These are phyloP conservation scores for Annulohypoxylon maeteangense DNA, from an alignment of 495 filamentous ascomycete species.

Conservation along the genomic window DNA sequence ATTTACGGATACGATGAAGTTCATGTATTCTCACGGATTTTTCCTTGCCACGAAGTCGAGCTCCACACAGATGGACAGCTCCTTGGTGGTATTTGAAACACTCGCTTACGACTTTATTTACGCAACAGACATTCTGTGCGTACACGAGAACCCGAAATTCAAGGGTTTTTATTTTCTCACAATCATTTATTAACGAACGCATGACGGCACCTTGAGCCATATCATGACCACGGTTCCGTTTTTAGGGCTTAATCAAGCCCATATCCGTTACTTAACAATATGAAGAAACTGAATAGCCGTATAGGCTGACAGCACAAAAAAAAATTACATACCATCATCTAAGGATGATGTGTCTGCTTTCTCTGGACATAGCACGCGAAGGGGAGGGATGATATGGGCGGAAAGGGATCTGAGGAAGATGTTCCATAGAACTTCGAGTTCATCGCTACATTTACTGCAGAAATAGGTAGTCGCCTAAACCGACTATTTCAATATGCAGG, in stretches of 20 bases:
- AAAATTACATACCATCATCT: slow-evolving; percentile 17
- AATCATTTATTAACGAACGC: slow-evolving; percentile 51
- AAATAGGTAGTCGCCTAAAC: slow-evolving; percentile 21
- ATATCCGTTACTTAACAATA: slow-evolving; percentile 34
- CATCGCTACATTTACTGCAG: slow-evolving; percentile 29
- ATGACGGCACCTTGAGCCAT: slow-evolving; percentile 48
- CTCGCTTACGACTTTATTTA: slow-evolving; percentile 35
- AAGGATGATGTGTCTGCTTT: slow-evolving; percentile 47
- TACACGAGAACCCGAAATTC: slow-evolving; percentile 35
- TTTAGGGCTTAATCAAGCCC: slow-evolving; percentile 28
- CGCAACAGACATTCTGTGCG: slow-evolving; percentile 29
- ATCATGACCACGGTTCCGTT: slow-evolving; percentile 41
- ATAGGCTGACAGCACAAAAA: slow-evolving; percentile 34
- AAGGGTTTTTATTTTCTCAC: slow-evolving; percentile 28
- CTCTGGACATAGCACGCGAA: slow-evolving; percentile 55
- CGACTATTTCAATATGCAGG: slow-evolving; percentile 18
- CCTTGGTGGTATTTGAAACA: slow-evolving; percentile 28
- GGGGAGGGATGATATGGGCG: slow-evolving; percentile 34
- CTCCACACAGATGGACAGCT: slow-evolving; percentile 20
- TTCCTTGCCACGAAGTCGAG: slow-evolving; percentile 28
- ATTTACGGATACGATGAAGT: slow-evolving; percentile 32
- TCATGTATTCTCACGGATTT: slow-evolving; percentile 41
- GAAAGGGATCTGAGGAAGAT: slow-evolving; percentile 32
- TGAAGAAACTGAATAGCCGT: slow-evolving; percentile 34
- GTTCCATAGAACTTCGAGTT: slow-evolving; percentile 34